A percentile compares a stretch with the other conserved stretches of the same genome.
These are phyloP conservation scores for Penicillium soppii DNA, from an alignment of 495 filamentous ascomycete genomes.

Conservation along the genomic window DNA sequence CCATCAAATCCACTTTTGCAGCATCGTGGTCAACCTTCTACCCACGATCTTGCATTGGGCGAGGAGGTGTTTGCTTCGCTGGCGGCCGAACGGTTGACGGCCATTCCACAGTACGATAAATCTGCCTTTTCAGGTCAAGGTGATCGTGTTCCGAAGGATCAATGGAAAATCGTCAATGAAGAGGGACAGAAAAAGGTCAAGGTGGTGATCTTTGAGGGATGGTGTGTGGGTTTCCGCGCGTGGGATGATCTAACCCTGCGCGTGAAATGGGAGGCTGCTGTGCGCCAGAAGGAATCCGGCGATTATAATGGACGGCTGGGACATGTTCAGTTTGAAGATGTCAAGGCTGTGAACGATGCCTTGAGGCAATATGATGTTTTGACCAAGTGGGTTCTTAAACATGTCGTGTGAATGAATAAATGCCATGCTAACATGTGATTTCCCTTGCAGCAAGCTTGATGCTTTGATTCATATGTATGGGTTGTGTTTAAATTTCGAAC, in stretches of 20 bases:
- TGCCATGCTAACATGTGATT: constrained; percentile 10
- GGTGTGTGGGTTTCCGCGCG: constrained; percentile 83
- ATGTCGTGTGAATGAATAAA: background rate
- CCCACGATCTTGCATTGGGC: constrained; percentile 76
- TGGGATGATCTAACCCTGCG: constrained; percentile 55
- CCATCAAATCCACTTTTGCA: constrained; percentile 74
- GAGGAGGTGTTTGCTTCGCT: constrained; percentile 62
- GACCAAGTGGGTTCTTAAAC: constrained; percentile 53
- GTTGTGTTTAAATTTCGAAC: background rate
- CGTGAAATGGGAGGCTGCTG: constrained; percentile 56
- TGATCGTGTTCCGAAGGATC: constrained; percentile 61
- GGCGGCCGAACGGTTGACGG: constrained; percentile 46
- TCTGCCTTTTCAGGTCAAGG: constrained; percentile 73
- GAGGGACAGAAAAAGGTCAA: constrained; percentile 51
- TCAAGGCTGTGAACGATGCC: constrained; percentile 70
- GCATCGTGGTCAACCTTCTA: constrained; percentile 80
- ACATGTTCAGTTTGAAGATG: constrained; percentile 62
- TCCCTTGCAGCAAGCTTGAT: constrained; percentile 56
- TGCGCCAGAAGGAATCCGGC: constrained; percentile 40
- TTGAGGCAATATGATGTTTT: constrained; percentile 69
- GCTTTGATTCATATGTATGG: constrained; percentile 81
- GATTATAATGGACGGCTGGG: constrained; percentile 50
- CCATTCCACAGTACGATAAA: constrained; percentile 84
- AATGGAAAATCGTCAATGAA: constrained; percentile 64
- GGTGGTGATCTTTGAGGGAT: constrained; percentile 82